Conservation (phyloP, 495 filamentous ascomycete genomes). For the Neurospora sublineolata region DNA sequence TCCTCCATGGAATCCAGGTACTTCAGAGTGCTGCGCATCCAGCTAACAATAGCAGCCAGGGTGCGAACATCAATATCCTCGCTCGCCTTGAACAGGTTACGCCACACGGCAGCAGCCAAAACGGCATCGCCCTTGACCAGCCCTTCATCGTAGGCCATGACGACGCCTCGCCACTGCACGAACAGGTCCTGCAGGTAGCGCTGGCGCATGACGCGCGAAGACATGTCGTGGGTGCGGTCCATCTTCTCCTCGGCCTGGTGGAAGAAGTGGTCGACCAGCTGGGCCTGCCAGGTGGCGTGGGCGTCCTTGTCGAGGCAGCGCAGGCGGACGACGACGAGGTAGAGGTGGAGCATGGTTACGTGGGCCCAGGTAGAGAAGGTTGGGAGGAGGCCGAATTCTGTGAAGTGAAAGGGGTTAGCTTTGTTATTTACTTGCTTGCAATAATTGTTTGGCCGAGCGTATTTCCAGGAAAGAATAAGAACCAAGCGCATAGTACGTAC, state of each 20-base stretch:
- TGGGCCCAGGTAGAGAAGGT: slow-evolving; percentile 95
- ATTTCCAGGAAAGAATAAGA: slow-evolving; percentile 10
- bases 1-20: slow-evolving; percentile 54
- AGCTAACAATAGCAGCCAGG: slow-evolving; percentile 65
- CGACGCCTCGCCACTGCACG: slow-evolving; percentile 76
- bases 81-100: slow-evolving; percentile 75
- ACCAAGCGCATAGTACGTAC: slow-evolving; percentile 33
- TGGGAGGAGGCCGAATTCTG: slow-evolving; percentile 51
- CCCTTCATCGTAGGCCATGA: slow-evolving; percentile 81
- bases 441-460: neutral
- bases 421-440: neutral
- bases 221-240: slow-evolving; percentile 55
- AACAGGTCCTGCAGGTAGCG: slow-evolving; percentile 87
- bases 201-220: slow-evolving; percentile 54
- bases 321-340: slow-evolving; percentile 77
- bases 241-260: slow-evolving; percentile 83
- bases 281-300: slow-evolving; percentile 29
- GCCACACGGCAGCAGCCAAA: slow-evolving; percentile 79
- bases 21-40: slow-evolving; percentile 58
- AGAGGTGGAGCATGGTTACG: slow-evolving; percentile 91
- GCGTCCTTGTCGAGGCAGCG: slow-evolving; percentile 54
- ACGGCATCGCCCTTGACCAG: slow-evolving; percentile 73
- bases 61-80: slow-evolving; percentile 58
- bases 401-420: neutral
- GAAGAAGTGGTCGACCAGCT: slow-evolving; percentile 83